Evolutionary conservation across 345 rosid species (phyloP).

Genomic region (Xanthoceras sorbifolium): DNA sequence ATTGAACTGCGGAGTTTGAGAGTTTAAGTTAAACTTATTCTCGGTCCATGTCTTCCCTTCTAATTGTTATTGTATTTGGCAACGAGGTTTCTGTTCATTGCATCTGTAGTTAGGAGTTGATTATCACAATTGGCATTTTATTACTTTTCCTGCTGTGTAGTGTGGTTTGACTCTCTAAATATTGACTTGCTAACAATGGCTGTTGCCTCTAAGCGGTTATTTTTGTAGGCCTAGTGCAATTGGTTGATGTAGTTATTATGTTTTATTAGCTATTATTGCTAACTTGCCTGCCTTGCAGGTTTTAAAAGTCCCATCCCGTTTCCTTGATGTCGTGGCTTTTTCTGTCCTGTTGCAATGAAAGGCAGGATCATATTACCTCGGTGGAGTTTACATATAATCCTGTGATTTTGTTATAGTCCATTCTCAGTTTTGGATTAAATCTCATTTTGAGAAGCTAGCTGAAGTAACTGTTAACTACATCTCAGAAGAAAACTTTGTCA

Average conservation of each 20-base stretch:
- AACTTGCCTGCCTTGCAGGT: slow-evolving; percentile 5
- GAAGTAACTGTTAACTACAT: background rate
- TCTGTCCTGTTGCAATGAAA: slow-evolving; percentile 8
- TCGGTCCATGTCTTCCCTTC: background rate
- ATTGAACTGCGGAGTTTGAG: background rate
- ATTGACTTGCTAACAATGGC: background rate
- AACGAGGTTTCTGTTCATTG: background rate
- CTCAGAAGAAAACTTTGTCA: background rate
- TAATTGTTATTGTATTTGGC: background rate
- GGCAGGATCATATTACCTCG: background rate
- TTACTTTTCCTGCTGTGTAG: background rate
- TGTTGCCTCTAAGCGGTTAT: background rate
- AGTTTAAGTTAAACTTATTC: background rate
- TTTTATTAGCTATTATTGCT: background rate
- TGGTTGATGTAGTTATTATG: background rate
- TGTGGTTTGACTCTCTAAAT: background rate
- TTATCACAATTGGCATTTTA: background rate
- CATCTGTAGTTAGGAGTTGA: background rate
- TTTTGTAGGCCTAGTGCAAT: background rate
- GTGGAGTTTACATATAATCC: slow-evolving; percentile 7
- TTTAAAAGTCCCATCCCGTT: background rate
- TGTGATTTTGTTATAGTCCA: background rate
- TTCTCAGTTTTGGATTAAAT: background rate
- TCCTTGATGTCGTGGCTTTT: background rate
- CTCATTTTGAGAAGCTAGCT: slow-evolving; percentile 4